phyloP scores from a whole-genome alignment of 2,329 filamentous ascomycete genomes.

The Claviceps fusiformis region DNA sequence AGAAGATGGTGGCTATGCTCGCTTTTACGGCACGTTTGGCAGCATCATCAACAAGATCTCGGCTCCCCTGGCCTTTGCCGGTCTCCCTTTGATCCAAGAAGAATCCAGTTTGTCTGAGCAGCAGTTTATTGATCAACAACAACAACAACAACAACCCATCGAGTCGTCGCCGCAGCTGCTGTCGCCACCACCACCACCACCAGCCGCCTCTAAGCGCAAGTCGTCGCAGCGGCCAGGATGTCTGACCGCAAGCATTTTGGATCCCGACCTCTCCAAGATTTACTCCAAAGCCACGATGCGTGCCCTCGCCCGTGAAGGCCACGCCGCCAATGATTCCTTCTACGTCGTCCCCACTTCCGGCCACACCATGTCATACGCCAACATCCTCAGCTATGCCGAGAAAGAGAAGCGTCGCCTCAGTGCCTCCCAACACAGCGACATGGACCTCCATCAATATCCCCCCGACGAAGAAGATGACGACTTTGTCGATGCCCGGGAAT shows the following conservation, averaged over 20 bases:
- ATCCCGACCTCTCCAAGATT: conserved; percentile 68
- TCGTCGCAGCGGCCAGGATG: conserved; percentile 13
- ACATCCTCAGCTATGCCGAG: conserved; percentile 61
- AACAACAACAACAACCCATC: not conserved
- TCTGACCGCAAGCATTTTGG: conserved; percentile 18
- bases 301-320: conserved; percentile 58
- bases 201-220: conserved; percentile 12
- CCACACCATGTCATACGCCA: conserved; percentile 84
- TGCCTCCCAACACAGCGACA: conserved; percentile 34
- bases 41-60: conserved; percentile 79
- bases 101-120: conserved; percentile 20
- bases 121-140: conserved; percentile 12
- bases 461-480: conserved; percentile 53
- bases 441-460: conserved; percentile 17
- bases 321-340: conserved; percentile 61
- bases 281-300: conserved; percentile 77
- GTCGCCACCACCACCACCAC: not conserved
- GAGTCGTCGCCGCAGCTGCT: conserved; percentile 18
- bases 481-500: conserved; percentile 79
- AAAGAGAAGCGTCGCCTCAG: conserved; percentile 50
- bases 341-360: conserved; percentile 90
- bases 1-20: conserved; percentile 68
- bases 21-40: conserved; percentile 87
- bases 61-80: conserved; percentile 83
- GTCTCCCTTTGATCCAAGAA: conserved; percentile 59